Evolutionary conservation across 345 rosid genomes (phyloP).

Genomic region (Clarkia xantiana): DNA sequence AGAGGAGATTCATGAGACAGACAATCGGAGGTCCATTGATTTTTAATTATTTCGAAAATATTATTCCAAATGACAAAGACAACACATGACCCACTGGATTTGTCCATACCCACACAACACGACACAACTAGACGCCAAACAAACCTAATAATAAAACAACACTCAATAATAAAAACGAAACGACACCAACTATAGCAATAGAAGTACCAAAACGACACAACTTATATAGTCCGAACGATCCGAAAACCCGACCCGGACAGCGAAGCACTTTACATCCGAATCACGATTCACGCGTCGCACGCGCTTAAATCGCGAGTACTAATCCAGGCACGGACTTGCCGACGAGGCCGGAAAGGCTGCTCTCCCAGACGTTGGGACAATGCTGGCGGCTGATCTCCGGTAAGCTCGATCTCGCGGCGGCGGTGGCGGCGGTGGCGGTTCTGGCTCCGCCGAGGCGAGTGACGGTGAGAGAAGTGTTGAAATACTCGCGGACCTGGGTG

Average conservation of each 20-base stretch:
- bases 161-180: neutral
- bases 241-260: neutral
- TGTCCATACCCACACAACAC: neutral
- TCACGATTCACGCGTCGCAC: neutral
- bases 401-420: conserved; percentile 7
- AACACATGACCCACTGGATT: neutral
- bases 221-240: too few relatives aligned
- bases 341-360: conserved; percentile 46
- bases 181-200: neutral
- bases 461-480: conserved; percentile 84
- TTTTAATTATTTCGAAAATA: neutral
- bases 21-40: neutral
- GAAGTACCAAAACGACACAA: neutral
- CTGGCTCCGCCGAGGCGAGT: conserved; percentile 42
- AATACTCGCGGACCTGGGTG: conserved; percentile 84
- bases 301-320: conserved; percentile 42
- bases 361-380: conserved; percentile 80
- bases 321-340: conserved; percentile 93
- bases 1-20: neutral
- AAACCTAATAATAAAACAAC: too few relatives aligned
- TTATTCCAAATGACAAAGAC: neutral
- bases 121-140: neutral
- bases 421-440: conserved; percentile 7
- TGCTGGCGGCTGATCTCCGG: conserved; percentile 12
- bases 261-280: neutral